Evolutionary conservation across 352 stramenopile genomes (phyloP).

Genomic region (Pythium dissimile): DNA sequence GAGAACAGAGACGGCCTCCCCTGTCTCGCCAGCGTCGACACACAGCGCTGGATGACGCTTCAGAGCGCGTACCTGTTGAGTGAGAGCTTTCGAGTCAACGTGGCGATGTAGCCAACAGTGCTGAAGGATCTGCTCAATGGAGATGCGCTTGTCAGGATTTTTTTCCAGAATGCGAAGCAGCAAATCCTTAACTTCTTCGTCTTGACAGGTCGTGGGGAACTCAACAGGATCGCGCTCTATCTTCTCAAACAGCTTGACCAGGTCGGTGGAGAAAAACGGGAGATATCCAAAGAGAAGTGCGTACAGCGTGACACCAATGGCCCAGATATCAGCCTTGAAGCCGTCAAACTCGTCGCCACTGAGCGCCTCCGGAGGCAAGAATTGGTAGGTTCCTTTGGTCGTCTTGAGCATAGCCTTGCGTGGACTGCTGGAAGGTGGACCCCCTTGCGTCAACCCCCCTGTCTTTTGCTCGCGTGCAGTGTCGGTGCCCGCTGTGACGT

Average conservation of each 20-base stretch:
- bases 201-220: conserved; percentile 42
- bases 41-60: conserved; percentile 33
- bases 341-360: conserved; percentile 68
- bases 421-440: background rate
- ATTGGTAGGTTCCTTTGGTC: conserved; percentile 79
- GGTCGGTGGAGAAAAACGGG: conserved; percentile 87
- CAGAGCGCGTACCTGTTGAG: conserved; percentile 36
- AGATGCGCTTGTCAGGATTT: conserved; percentile 64
- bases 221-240: conserved; percentile 64
- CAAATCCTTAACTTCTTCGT: conserved; percentile 66
- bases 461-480: background rate
- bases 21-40: conserved; percentile 44
- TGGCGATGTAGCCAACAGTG: conserved; percentile 75
- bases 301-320: conserved; percentile 90
- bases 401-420: conserved; percentile 49
- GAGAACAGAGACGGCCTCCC: conserved; percentile 50
- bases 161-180: conserved; percentile 70
- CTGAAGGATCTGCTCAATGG: conserved; percentile 55
- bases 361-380: conserved; percentile 63
- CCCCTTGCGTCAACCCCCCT: too few species aligned
- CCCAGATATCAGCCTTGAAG: conserved; percentile 89
- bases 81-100: conserved; percentile 47
- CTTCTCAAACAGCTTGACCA: conserved; percentile 87
- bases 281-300: conserved; percentile 84
- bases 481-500: conserved; percentile 27